Evolutionary conservation across 192 early-diverging fungal species (phyloP).

Genomic region (Umbelopsis isabellina): DNA sequence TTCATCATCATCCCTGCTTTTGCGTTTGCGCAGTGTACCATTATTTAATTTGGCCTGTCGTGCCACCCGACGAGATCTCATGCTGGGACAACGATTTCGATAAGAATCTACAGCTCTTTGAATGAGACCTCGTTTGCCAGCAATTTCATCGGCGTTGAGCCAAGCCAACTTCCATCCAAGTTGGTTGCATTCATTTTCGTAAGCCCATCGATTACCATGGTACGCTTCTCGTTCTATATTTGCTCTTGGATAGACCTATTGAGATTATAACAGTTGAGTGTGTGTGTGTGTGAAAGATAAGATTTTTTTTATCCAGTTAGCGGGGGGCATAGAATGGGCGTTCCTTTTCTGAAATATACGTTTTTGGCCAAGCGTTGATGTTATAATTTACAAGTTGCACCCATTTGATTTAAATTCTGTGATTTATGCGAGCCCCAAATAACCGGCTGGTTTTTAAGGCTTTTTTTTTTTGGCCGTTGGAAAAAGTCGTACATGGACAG

Average conservation of each 20-base stretch:
- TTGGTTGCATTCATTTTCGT: constrained; percentile 86
- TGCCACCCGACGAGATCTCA: constrained; percentile 73
- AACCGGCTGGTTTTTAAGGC: too few species aligned
- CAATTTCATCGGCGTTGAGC: constrained; percentile 68
- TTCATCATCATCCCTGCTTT: constrained; percentile 37
- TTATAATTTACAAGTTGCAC: too few species aligned
- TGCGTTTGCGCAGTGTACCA: constrained; percentile 55
- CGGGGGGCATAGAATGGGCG: too few species aligned
- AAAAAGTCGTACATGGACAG: too few species aligned
- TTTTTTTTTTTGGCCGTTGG: too few species aligned
- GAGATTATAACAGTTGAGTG: background rate
- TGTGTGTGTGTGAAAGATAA: too few species aligned
- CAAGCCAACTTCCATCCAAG: constrained; percentile 85
- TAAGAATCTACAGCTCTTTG: constrained; percentile 86
- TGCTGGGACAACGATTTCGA: constrained; percentile 68
- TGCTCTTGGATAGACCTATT: constrained; percentile 73
- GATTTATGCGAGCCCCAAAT: too few species aligned
- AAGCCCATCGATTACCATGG: constrained; percentile 82
- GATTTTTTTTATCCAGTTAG: too few species aligned
- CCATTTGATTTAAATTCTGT: too few species aligned
- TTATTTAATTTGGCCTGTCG: constrained; percentile 72
- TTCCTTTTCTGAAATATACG: too few species aligned
- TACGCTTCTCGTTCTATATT: constrained; percentile 63
- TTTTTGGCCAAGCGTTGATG: too few species aligned
- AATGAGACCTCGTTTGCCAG: constrained; percentile 74